These are phyloP conservation scores for Lagenidium sp. DNA, from an alignment of 352 stramenopile species.

Conservation along the genomic window DNA sequence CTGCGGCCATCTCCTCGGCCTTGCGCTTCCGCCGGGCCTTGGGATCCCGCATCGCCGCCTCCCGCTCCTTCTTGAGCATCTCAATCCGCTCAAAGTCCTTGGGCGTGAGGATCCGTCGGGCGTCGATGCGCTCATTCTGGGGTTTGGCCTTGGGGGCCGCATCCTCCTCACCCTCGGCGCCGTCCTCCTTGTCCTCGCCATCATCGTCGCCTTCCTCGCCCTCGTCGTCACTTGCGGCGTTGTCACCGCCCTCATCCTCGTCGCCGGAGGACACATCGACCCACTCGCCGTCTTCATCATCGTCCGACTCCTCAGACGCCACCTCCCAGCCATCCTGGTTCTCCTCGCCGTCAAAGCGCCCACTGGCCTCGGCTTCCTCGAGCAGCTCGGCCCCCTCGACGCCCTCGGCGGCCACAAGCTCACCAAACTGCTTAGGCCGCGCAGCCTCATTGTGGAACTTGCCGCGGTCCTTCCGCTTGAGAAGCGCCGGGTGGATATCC, in stretches of 20 bases:
- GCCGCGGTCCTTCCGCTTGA: conserved; percentile 96
- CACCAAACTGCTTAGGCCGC: conserved; percentile 87
- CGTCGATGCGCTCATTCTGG: conserved; percentile 80
- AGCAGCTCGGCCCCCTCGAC: conserved; percentile 96
- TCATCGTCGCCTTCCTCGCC: conserved; percentile 28
- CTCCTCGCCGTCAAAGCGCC: conserved; percentile 74
- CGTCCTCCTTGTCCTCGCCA: conserved; percentile 33
- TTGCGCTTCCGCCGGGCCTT: conserved; percentile 78
- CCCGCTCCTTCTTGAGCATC: conserved; percentile 86
- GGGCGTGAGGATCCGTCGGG: conserved; percentile 79
- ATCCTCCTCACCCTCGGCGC: conserved; percentile 40
- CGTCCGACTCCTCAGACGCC: conserved; percentile 51
- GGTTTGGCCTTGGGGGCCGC: conserved; percentile 13
- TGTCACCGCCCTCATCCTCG: conserved; percentile 36
- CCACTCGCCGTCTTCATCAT: conserved; percentile 63
- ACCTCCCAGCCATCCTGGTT: conserved; percentile 80
- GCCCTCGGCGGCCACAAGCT: conserved; percentile 85
- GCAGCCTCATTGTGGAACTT: conserved; percentile 83
- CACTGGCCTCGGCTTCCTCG: conserved; percentile 57
- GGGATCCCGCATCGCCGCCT: conserved; percentile 68
- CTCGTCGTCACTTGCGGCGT: conserved; percentile 46
- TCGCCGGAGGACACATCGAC: conserved; percentile 54
- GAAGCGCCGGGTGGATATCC: conserved; percentile 91
- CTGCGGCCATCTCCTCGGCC: conserved; percentile 52
- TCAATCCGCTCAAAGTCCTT: conserved; percentile 88